Conservation (phyloP, 1,284 basidiomycete genomes). For the Pisolithus thermaeus region DNA sequence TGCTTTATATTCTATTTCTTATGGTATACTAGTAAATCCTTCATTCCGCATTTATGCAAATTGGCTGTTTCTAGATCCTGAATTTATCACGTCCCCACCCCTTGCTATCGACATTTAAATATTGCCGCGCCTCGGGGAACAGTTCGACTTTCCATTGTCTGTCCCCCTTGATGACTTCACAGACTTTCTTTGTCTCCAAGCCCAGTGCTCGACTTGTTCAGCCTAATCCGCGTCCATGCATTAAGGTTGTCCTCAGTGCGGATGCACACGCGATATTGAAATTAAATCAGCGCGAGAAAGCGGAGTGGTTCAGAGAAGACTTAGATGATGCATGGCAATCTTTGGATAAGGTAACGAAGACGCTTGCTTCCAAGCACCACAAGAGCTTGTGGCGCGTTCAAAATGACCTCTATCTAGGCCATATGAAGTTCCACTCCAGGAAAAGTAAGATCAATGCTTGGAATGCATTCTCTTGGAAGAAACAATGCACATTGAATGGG, state of each 20-base stretch:
- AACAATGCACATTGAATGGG: not conserved
- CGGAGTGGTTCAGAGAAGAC: not conserved
- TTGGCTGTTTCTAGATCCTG: not conserved
- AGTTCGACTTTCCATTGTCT: not conserved
- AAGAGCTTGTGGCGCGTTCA: slow-evolving; percentile 3
- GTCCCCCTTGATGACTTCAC: not conserved
- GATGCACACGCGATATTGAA: not conserved
- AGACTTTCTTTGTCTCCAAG: not conserved
- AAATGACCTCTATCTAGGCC: slow-evolving; percentile 4
- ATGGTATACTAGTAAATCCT: not conserved
- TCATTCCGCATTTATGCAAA: not conserved
- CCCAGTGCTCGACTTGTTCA: not conserved
- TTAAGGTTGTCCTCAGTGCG: not conserved
- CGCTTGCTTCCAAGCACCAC: not conserved
- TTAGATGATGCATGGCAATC: slow-evolving; percentile 1
- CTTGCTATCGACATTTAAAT: not conserved
- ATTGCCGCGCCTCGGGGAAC: not conserved
- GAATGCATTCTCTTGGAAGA: slow-evolving; percentile 8
- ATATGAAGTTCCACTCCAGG: not conserved
- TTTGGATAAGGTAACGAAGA: not conserved
- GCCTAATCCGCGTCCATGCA: not conserved
- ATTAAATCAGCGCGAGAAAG: not conserved
- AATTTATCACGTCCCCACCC: not conserved
- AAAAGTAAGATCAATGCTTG: slow-evolving; percentile 1
- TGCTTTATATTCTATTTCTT: not conserved